Evolutionary conservation across 2,329 filamentous ascomycete genomes (phyloP).

Genomic region (Penicillium sp.): DNA sequence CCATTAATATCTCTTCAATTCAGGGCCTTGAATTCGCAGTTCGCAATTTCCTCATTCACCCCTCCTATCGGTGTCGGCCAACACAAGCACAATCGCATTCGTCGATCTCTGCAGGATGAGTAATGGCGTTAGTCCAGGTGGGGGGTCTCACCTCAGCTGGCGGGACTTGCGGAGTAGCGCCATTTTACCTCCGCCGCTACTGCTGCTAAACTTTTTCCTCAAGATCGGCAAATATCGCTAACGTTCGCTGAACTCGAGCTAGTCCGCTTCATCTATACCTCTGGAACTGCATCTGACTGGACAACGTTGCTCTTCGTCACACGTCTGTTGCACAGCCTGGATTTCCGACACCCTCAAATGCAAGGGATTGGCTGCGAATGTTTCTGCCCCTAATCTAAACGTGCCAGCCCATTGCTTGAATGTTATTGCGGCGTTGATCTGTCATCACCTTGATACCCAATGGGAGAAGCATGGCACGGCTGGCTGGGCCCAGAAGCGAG

Average conservation of each 20-base stretch:
- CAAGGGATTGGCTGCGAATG: background rate
- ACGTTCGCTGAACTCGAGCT: background rate
- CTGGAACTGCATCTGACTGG: background rate
- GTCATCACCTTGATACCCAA: background rate
- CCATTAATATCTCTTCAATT: background rate
- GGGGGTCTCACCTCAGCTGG: background rate
- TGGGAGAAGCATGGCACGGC: background rate
- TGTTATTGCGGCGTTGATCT: background rate
- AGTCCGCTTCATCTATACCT: background rate
- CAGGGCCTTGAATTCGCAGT: background rate
- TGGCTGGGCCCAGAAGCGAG: background rate
- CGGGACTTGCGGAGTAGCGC: background rate
- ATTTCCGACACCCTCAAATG: background rate
- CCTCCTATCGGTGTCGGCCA: background rate
- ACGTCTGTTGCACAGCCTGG: background rate
- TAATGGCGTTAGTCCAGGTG: background rate
- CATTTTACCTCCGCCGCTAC: background rate
- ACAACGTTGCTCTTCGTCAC: background rate
- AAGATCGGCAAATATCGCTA: background rate
- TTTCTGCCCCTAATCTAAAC: background rate
- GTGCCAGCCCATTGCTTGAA: background rate
- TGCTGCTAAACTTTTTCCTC: background rate
- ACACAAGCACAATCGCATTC: background rate
- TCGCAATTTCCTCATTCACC: background rate
- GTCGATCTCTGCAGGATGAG: background rate